Conservation (phyloP, 495 filamentous ascomycete genomes). For the Rusavskia elegans region DNA sequence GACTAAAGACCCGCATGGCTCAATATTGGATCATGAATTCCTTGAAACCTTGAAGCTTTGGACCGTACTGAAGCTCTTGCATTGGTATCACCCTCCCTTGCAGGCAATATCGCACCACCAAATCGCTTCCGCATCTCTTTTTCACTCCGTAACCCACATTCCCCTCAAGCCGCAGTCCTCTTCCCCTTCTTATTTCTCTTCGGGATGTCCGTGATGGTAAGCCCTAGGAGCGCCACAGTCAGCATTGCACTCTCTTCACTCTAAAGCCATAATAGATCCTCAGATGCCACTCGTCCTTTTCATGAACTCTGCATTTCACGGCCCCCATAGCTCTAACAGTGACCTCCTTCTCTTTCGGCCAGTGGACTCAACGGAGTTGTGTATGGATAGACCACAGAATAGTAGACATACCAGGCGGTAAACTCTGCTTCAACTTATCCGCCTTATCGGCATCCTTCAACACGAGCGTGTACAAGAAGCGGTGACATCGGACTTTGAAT, state of each 20-base stretch:
- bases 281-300: not conserved
- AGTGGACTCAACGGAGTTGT: not conserved
- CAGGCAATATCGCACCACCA: no score
- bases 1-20: no score
- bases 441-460: slow-evolving; percentile 97
- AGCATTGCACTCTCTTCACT: slow-evolving; percentile 11
- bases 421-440: slow-evolving; percentile 98
- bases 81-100: no score
- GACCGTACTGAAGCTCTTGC: no score
- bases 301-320: not conserved
- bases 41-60: no score
- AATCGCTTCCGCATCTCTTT: no score
- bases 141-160: not conserved
- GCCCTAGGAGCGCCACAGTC: slow-evolving; percentile 29
- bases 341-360: not conserved
- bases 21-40: no score
- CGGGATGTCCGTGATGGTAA: slow-evolving; percentile 61
- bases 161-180: slow-evolving; percentile 12
- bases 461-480: slow-evolving; percentile 90
- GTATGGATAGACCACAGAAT: no score
- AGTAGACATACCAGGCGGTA: slow-evolving; percentile 70
- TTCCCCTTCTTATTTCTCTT: slow-evolving; percentile 58
- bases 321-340: not conserved
- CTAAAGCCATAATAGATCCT: no score
- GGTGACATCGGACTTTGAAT: slow-evolving; percentile 98